These are phyloP conservation scores for Hibiscus tridactylites DNA, from an alignment of 345 rosid species.

Conservation along the genomic window DNA sequence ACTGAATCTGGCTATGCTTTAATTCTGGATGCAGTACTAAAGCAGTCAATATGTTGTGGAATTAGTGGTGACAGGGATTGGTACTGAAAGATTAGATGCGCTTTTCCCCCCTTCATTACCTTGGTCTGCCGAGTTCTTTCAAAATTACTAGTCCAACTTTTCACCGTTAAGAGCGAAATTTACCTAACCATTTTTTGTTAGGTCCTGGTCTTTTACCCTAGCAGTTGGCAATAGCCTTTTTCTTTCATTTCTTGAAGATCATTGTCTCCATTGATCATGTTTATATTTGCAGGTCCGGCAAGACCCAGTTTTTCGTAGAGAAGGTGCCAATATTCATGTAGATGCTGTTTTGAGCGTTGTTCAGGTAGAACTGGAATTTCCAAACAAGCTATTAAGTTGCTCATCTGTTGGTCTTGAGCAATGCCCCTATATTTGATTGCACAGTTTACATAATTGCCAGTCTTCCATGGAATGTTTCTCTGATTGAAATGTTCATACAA, in stretches of 20 bases:
- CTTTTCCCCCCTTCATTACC: no score
- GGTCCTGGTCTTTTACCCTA: neutral
- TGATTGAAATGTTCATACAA: neutral
- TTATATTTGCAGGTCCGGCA: slow-evolving; percentile 58
- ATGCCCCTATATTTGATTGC: slow-evolving; percentile 1
- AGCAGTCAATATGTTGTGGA: neutral
- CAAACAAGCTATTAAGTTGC: neutral
- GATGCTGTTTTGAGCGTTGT: slow-evolving; percentile 70
- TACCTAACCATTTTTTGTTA: neutral
- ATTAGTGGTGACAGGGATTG: no score
- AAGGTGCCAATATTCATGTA: slow-evolving; percentile 83
- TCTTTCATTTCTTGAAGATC: neutral
- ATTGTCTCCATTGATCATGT: neutral
- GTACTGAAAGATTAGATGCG: no score
- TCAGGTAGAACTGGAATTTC: slow-evolving; percentile 44
- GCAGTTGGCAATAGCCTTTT: neutral
- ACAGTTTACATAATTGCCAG: neutral
- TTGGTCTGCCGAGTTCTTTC: no score
- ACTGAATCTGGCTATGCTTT: neutral
- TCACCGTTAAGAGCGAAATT: no score
- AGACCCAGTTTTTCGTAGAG: slow-evolving; percentile 96
- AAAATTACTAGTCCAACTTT: no score
- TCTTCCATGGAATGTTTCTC: neutral
- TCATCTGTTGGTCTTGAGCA: neutral
- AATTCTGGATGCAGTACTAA: neutral